Base-by-base conservation (phyloP, 2,329 filamentous ascomycete genomes). In the Alternaria triticina region DNA sequence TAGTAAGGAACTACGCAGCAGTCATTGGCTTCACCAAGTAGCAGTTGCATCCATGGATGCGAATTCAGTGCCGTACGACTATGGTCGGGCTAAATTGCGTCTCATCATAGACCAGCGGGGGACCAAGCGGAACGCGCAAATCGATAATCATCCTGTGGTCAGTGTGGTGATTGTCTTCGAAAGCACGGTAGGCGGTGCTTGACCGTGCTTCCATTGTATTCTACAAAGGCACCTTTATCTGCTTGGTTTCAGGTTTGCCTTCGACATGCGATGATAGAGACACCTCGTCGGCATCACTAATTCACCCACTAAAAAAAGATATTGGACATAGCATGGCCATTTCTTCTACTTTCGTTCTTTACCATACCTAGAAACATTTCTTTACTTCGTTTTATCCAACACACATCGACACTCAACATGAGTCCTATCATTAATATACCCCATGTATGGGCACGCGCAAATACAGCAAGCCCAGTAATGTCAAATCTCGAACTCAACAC, bases 51-150 rank as follows among this genome's bases (percentile, higher is more conserved):
- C 20, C 20, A 22, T 22, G 20, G 20, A 22, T 40, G 20, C 49
- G 49, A 54, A 54, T 27, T n/a, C 49, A 40, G 36, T 36, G 20
- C 23, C 36, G 49, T 25, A 52, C 3, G 13, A 52, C 28, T 25
- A 23, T 52, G 49, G 33, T 52, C 20, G 30, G 30, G 20, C 15
- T 51, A 15, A 40, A 46, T 54, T 54, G 40, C 15, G 20, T 54
- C 54, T 54, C 57, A 54, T 54, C 49, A 27, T 40, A 17, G 17
- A 46, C 33, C 27, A 20, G 36, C 33, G 40, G 40, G 36, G 59
- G 59, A 56, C 47, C 54, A 58, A 58, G 22, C 47, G 59, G 59
- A 54, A 17, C 52, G 36, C 47, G 59, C 40, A 57, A 47, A 46
- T 17, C 33, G 23, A 57, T 43, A 25, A 33, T 27, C n/a, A 55